Evolutionary conservation across 2,329 filamentous ascomycete genomes (phyloP).

Genomic region (Alternaria incomplexa): DNA sequence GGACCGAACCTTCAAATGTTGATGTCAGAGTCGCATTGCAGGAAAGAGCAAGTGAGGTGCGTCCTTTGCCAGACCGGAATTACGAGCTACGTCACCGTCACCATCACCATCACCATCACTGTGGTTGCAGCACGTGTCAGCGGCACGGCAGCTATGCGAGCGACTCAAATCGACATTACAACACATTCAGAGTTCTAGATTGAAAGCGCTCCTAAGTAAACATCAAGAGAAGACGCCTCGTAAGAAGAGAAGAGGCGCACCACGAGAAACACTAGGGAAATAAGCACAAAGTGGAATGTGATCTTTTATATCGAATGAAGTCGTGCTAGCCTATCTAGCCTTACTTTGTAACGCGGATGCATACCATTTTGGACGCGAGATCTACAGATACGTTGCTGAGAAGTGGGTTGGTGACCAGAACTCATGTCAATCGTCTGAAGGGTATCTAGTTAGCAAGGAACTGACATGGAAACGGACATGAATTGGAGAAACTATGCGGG

Average conservation of each 20-base stretch:
- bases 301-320: not conserved
- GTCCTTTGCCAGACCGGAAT: not conserved
- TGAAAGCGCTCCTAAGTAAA: not conserved
- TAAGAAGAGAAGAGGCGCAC: not conserved
- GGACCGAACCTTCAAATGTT: not conserved
- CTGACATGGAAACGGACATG: not conserved
- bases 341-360: not conserved
- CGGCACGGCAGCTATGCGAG: not conserved
- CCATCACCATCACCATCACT: not conserved
- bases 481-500: not conserved
- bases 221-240: not conserved
- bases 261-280: not conserved
- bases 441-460: conserved; percentile 9
- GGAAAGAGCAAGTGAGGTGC: not conserved
- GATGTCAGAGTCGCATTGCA: not conserved
- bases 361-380: not conserved
- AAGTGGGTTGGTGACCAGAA: not conserved
- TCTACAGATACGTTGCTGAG: not conserved
- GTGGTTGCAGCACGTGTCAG: too few species aligned
- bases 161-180: not conserved
- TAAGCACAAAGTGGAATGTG: not conserved
- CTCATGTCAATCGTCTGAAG: not conserved
- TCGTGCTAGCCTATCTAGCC: not conserved
- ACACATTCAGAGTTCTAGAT: not conserved
- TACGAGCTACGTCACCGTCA: not conserved